Evolutionary conservation across 176 grass and related monocot genomes (phyloP), one percentile per base, ranked within the genome.

Genomic region (Paspalum notatum): DNA sequence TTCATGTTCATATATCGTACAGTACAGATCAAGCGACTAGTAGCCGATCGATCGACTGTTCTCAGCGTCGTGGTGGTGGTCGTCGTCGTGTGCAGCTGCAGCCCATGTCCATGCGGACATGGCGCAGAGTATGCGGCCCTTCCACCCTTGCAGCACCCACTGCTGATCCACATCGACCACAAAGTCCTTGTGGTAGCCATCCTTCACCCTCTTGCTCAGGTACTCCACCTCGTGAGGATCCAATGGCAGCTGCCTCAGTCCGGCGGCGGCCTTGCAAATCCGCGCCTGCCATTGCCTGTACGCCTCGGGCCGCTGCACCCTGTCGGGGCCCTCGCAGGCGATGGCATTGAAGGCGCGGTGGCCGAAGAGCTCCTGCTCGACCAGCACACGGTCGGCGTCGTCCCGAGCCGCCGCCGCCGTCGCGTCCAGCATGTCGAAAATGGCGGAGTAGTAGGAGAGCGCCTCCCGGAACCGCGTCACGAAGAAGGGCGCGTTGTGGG

Each of bases 141-240:
- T 89, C 87, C 87, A 89, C 3, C 76, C 87, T 4, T 68, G 53
- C 18, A 89, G 76, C 13, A 89, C 5, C 87, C 87, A 89, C 4
- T 14, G 57, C 12, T 49, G 63, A 62, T 80, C 87, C 22, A 75
- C 68, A 6, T 89, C 87, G 20, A 89, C 0, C 24, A 80, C 17
- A 8, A 89, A 84, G 69, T 89, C 81, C 9, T 63, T 89, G 53
- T 84, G 87, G 43, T 89, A 89, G 26, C 5, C 5, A 26, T 1
- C 32, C 21, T 46, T 79, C 18, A 80, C 81, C 52, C 50, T 75
- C 7, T 48, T 16, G 37, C 13, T 80, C 4, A 65, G n/a, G n/a
- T n/a, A n/a, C n/a, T n/a, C 69, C 3, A 60, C 1, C 69, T 75
- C 46, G 5, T 80, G 10, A 24, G 58, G 4, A 4, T 75, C 18